These are phyloP conservation scores for Boletus rufocinnamomeus DNA, from an alignment of 768 basidiomycete genomes.

Conservation along the genomic window DNA sequence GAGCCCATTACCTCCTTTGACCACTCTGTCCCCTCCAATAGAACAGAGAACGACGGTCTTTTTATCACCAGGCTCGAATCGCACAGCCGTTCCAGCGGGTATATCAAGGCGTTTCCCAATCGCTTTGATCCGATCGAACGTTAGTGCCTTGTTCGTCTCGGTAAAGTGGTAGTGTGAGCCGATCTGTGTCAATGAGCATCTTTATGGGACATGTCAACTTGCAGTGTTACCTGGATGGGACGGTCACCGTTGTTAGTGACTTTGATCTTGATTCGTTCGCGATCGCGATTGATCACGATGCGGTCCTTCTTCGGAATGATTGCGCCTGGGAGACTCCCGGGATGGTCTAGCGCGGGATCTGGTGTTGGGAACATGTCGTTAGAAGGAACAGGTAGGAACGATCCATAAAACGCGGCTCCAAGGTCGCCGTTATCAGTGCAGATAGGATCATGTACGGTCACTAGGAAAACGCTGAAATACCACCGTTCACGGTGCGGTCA, in stretches of 20 bases:
- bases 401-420: conserved; percentile 86
- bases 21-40: conserved; percentile 69
- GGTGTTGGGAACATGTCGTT: conserved; percentile 61
- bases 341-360: conserved; percentile 50
- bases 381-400: conserved; percentile 83
- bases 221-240: conserved; percentile 75
- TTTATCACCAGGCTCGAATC: conserved; percentile 92
- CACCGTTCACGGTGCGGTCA: not conserved
- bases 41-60: conserved; percentile 83
- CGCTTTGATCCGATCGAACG: conserved; percentile 79
- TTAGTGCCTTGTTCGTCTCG: conserved; percentile 80
- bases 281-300: conserved; percentile 75
- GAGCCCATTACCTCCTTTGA: conserved; percentile 82
- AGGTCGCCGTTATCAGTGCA: conserved; percentile 81
- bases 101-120: conserved; percentile 91
- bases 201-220: not conserved
- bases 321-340: conserved; percentile 69
- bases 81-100: conserved; percentile 90
- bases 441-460: conserved; percentile 95
- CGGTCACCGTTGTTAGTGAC: conserved; percentile 93
- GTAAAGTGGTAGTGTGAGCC: conserved; percentile 96
- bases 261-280: conserved; percentile 64
- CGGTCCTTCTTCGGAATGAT: conserved; percentile 63
- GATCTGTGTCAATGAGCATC: conserved; percentile 47
- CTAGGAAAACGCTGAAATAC: conserved; percentile 70